Evolutionary conservation across 2,329 filamentous ascomycete genomes (phyloP).

Genomic region (Phaeosphaeria sp.): DNA sequence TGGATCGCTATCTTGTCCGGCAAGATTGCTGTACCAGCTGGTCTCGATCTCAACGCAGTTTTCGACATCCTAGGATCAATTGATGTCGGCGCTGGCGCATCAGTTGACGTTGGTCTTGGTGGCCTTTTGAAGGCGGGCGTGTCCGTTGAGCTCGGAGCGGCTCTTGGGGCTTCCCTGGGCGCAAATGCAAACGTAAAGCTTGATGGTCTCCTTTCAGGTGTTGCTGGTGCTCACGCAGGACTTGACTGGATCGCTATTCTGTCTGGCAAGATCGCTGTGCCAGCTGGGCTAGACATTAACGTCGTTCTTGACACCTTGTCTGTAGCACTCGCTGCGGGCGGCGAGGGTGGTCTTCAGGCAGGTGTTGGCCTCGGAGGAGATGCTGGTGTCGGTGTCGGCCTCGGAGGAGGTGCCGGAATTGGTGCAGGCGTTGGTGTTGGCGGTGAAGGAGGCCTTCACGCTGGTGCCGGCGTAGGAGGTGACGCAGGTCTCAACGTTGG

Average conservation of each 20-base stretch:
- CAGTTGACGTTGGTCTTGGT: too few relatives aligned
- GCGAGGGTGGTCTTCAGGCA: neutral
- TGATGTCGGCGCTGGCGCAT: too few relatives aligned
- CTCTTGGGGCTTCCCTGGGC: neutral
- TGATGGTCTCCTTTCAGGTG: neutral
- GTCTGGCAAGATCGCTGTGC: neutral
- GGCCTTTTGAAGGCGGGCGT: neutral
- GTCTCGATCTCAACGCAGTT: neutral
- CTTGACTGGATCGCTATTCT: neutral
- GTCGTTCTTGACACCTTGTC: neutral
- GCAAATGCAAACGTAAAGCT: neutral
- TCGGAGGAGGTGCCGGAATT: too few relatives aligned
- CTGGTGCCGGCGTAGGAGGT: too few relatives aligned
- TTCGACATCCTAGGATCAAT: neutral
- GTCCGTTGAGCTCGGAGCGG: neutral
- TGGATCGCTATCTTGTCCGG: neutral
- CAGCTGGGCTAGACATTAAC: neutral
- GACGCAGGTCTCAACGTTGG: too few relatives aligned
- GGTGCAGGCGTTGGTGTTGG: neutral
- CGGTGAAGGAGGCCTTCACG: neutral
- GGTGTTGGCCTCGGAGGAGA: neutral
- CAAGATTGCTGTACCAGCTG: neutral
- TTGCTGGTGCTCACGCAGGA: neutral
- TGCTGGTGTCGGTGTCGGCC: neutral
- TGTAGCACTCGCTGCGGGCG: neutral